phyloP scores from a whole-genome alignment of 441 rosid species.

The Croton laevigatus region DNA sequence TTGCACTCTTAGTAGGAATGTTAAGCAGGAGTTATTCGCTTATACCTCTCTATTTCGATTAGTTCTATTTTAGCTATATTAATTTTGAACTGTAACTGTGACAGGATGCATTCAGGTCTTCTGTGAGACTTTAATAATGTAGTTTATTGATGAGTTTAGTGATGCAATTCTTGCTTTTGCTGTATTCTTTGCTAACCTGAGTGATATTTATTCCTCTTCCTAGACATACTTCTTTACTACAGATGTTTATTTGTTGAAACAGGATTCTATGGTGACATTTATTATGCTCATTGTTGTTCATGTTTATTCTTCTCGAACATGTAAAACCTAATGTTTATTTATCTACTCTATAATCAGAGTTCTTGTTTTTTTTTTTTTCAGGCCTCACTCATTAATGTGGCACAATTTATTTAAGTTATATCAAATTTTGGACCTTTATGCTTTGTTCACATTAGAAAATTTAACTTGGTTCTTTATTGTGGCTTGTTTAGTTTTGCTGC shows the following conservation, averaged over 20 bases:
- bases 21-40: constrained; percentile 10
- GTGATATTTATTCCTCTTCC: background rate
- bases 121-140: constrained; percentile 17
- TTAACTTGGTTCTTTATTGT: constrained; percentile 21
- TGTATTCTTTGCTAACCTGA: background rate
- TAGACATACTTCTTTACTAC: background rate
- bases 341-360: background rate
- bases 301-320: background rate
- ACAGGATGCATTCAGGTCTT: constrained; percentile 24
- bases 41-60: constrained; percentile 32
- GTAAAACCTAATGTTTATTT: background rate
- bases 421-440: constrained; percentile 29
- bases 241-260: background rate
- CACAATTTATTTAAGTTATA: constrained; percentile 33
- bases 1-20: constrained; percentile 22
- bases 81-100: constrained; percentile 13
- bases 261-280: background rate
- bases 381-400: constrained; percentile 28
- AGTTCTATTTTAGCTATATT: constrained; percentile 35
- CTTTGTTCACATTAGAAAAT: constrained; percentile 30
- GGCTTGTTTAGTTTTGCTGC: constrained; percentile 26
- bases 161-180: constrained; percentile 1
- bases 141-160: background rate
- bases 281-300: background rate
- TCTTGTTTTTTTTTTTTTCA: constrained; percentile 11